These are phyloP conservation scores for Boletus subparvulus DNA, from an alignment of 768 basidiomycete species.

Conservation along the genomic window DNA sequence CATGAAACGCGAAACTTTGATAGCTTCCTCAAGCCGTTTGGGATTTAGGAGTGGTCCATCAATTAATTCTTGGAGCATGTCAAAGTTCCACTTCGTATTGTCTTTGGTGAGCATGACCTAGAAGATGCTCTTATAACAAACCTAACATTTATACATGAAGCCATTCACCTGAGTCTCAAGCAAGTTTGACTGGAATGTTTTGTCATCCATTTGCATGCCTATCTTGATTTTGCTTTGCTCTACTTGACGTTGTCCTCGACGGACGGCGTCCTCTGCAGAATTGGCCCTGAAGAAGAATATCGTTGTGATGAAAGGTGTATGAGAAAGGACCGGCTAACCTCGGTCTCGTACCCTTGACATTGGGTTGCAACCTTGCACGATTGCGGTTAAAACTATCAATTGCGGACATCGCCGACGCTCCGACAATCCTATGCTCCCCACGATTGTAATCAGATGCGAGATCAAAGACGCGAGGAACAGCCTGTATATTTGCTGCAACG, in stretches of 20 bases:
- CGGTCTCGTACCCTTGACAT: constrained; percentile 57
- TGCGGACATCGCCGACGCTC: constrained; percentile 78
- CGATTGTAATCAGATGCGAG: constrained; percentile 81
- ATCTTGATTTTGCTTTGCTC: constrained; percentile 88
- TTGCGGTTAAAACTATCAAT: constrained; percentile 97
- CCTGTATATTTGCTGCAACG: constrained; percentile 82
- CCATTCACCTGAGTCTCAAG: constrained; percentile 78
- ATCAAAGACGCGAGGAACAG: constrained; percentile 80
- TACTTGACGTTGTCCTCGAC: constrained; percentile 85
- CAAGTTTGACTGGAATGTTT: constrained; percentile 78
- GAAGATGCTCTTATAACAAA: constrained; percentile 1
- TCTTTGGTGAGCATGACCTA: constrained; percentile 89
- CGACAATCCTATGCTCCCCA: constrained; percentile 76
- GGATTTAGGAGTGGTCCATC: constrained; percentile 92
- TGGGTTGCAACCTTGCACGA: constrained; percentile 64
- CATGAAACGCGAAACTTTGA: constrained; percentile 85
- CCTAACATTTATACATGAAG: background rate
- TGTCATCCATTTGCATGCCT: constrained; percentile 95
- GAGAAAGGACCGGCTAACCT: constrained; percentile 44
- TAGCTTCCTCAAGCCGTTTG: constrained; percentile 91
- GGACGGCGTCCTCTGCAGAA: constrained; percentile 81
- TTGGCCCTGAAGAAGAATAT: constrained; percentile 52
- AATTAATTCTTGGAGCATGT: constrained; percentile 81
- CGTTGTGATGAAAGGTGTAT: background rate
- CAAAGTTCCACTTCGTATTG: constrained; percentile 89